phyloP scores from a whole-genome alignment of 495 filamentous ascomycete species.

The Xylaria bambusicola region DNA sequence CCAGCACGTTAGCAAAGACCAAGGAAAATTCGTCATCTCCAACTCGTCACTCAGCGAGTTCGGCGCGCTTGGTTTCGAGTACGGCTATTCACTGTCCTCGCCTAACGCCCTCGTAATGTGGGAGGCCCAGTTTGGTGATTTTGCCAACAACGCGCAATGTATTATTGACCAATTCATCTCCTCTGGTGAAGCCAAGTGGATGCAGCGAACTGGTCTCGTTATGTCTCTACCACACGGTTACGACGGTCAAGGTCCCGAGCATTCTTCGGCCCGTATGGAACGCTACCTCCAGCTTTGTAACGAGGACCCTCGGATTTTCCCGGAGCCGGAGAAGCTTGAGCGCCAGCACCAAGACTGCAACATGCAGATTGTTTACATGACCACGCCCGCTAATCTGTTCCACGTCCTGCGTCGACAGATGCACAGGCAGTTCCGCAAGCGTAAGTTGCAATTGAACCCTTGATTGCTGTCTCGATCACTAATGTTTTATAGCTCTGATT shows the following conservation, averaged over 20 bases:
- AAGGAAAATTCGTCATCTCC: conserved; percentile 92
- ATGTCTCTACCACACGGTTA: conserved; percentile 96
- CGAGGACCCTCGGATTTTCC: conserved; percentile 94
- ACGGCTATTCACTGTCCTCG: conserved; percentile 95
- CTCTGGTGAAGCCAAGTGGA: conserved; percentile 96
- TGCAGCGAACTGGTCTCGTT: conserved; percentile 93
- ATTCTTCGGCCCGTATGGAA: conserved; percentile 97
- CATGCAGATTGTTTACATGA: conserved; percentile 98
- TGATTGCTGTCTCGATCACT: background rate
- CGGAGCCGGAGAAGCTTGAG: conserved; percentile 80
- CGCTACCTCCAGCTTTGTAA: conserved; percentile 97
- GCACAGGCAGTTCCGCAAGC: conserved; percentile 98
- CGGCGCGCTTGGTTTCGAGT: conserved; percentile 94
- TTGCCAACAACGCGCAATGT: conserved; percentile 98
- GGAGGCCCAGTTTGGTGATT: conserved; percentile 99
- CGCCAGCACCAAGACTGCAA: conserved; percentile 99
- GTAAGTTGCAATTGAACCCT: conserved; percentile 54
- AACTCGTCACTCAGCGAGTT: conserved; percentile 98
- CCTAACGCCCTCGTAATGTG: conserved; percentile 97
- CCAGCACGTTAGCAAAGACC: conserved; percentile 81
- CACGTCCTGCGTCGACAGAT: conserved; percentile 96
- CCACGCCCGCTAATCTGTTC: conserved; percentile 89
- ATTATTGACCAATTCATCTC: conserved; percentile 99
- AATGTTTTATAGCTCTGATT: conserved; percentile 66
- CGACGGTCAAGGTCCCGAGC: conserved; percentile 97